Evolutionary conservation across 441 rosid species (phyloP), one percentile per base, ranked within the genome.

Genomic region (Daphne laureola): DNA sequence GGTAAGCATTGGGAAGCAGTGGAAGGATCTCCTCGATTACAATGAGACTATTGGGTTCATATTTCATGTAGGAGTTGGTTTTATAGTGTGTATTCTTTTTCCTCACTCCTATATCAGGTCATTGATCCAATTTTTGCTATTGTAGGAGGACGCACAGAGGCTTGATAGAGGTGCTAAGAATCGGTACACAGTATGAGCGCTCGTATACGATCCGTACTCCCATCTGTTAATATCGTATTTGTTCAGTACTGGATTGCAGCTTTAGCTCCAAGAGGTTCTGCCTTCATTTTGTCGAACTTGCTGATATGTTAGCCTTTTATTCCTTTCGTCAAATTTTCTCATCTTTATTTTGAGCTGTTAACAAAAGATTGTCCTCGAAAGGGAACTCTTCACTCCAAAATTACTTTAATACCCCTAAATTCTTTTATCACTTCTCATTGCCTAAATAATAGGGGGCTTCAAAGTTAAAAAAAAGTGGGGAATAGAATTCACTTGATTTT

Each of bases 1-100:
- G 96, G 31, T 79, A 54, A 92, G 95, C 79, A 86, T 86, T 55
- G 98, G 94, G 57, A 83, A 71, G 58, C 95, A 92, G 58, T 88
- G 94, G 98, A 92, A 84, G 71, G 93, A 79, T 69, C 57, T 84
- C 17, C 77, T 88, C 8, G 83, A 83, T 65, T 76, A 67, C 72
- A 86, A 77, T 38, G 89, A 65, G 5, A 53, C 54, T 50, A 79
- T 83, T 0, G 93, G 98, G 41, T 91, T 85, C 73, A 79, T 86
- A 26, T 69, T 82, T 71, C 98, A 87, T 73, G 98, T 87, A 71
- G 71, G 84, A 38, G 53, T 26, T 17, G 54, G 27, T 50, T 40
- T 51, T 0, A 4, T 18, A 11, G 36, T 50, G 25, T 23, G 15
- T 23, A 0, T 41, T 36, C 5, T 17, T 14, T 25, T n/a, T 31